These are phyloP conservation scores for Hypoxylon lienhwacheense DNA, from an alignment of 495 filamentous ascomycete species.

Conservation along the genomic window DNA sequence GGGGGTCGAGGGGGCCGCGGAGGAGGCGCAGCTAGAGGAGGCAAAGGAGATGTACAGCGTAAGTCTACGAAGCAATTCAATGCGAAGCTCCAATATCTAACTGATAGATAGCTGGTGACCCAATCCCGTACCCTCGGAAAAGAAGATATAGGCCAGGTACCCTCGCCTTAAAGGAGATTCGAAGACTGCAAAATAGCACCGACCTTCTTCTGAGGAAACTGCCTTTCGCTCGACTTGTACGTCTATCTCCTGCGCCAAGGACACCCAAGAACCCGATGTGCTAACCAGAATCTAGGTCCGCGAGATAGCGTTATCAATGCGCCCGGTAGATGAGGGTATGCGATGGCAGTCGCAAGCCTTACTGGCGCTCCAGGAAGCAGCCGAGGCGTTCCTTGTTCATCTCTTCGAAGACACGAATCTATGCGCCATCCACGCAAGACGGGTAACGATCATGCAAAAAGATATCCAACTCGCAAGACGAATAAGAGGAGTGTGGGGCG, in stretches of 20 bases:
- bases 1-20: slow-evolving; percentile 9
- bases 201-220: slow-evolving; percentile 80
- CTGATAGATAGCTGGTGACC: slow-evolving; percentile 65
- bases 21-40: slow-evolving; percentile 9
- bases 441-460: slow-evolving; percentile 97
- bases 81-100: slow-evolving; percentile 1
- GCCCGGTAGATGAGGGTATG: slow-evolving; percentile 60
- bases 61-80: slow-evolving; percentile 8
- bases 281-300: slow-evolving; percentile 60
- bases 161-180: slow-evolving; percentile 81
- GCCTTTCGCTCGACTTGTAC: slow-evolving; percentile 82
- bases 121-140: slow-evolving; percentile 61
- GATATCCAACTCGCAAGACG: slow-evolving; percentile 88
- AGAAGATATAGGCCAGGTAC: slow-evolving; percentile 85
- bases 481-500: slow-evolving; percentile 69
- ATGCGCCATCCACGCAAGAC: slow-evolving; percentile 92
- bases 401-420: slow-evolving; percentile 95
- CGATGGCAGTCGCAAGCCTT: slow-evolving; percentile 95
- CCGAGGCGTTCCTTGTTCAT: slow-evolving; percentile 91
- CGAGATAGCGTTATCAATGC: slow-evolving; percentile 69
- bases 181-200: slow-evolving; percentile 77
- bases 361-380: slow-evolving; percentile 84
- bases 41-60: slow-evolving; percentile 25
- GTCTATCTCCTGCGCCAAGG: slow-evolving; percentile 17
- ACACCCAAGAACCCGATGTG: neutral